Conservation (phyloP, 2,329 filamentous ascomycete genomes). For the Xylaria arbuscula region DNA sequence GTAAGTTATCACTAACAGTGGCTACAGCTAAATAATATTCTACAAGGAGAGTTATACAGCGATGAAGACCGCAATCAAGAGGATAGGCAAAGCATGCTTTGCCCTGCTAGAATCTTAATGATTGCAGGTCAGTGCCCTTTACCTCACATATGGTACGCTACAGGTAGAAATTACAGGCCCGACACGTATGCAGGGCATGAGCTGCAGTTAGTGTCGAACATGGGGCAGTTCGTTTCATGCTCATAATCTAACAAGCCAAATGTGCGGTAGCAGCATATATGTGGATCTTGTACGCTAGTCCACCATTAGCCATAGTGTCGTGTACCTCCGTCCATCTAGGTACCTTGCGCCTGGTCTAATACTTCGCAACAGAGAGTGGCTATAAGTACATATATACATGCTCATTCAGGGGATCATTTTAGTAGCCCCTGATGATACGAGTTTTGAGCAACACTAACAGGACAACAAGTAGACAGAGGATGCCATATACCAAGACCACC, state of each 20-base stretch:
- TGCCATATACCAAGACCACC: neutral
- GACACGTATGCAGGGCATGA: constrained; percentile 19
- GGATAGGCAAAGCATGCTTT: neutral
- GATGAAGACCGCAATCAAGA: neutral
- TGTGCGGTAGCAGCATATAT: constrained; percentile 1
- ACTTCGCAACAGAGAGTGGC: too few species aligned
- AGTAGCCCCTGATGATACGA: constrained; percentile 25
- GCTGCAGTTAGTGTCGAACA: constrained; percentile 20
- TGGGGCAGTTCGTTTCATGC: constrained; percentile 29
- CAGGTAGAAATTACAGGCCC: constrained; percentile 24
- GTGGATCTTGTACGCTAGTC: neutral
- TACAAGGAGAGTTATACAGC: too few species aligned
- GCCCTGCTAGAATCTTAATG: neutral
- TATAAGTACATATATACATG: neutral
- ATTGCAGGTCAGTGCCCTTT: neutral
- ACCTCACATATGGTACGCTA: neutral
- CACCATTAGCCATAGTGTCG: neutral
- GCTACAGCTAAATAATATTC: too few species aligned
- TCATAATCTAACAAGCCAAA: constrained; percentile 19
- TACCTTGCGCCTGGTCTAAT: neutral
- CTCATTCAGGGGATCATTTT: constrained; percentile 16
- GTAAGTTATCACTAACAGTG: too few species aligned
- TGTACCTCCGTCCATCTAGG: neutral
- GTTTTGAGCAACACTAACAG: neutral
- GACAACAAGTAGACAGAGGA: neutral